These are phyloP conservation scores for Fusarium agapanthi DNA, from an alignment of 2,329 filamentous ascomycete species.

Conservation along the genomic window DNA sequence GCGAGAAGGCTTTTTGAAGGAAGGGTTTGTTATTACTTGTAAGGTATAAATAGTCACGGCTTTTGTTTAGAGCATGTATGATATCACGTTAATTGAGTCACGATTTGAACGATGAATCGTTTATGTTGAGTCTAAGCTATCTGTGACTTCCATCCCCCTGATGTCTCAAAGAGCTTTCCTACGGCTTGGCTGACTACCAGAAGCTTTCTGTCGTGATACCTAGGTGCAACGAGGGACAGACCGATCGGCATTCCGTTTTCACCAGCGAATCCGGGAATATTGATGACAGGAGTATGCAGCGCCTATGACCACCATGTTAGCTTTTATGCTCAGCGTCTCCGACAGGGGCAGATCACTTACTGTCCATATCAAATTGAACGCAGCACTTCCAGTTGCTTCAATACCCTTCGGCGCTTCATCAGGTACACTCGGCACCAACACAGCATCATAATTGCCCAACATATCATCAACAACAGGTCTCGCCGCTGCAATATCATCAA, in stretches of 20 bases:
- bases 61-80: background rate
- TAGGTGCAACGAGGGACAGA: constrained; percentile 17
- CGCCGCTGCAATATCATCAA: constrained; percentile 59
- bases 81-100: background rate
- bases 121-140: background rate
- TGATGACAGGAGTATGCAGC: constrained; percentile 23
- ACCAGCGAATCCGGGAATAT: constrained; percentile 26
- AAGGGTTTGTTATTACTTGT: constrained; percentile 41
- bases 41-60: background rate
- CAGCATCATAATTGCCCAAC: constrained; percentile 57
- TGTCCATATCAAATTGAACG: constrained; percentile 60
- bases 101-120: background rate
- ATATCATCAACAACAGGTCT: constrained; percentile 62
- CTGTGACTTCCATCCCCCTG: background rate
- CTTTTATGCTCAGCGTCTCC: too few species aligned
- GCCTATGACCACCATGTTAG: too few species aligned
- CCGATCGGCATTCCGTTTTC: constrained; percentile 30
- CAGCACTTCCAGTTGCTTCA: constrained; percentile 60
- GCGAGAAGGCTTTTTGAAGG: constrained; percentile 47
- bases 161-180: background rate
- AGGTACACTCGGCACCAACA: constrained; percentile 64
- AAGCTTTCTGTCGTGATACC: constrained; percentile 28
- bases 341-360: too few species aligned
- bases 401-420: constrained; percentile 64
- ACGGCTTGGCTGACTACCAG: background rate